phyloP scores from a whole-genome alignment of 768 basidiomycete genomes.

The Sarcodon sp. region DNA sequence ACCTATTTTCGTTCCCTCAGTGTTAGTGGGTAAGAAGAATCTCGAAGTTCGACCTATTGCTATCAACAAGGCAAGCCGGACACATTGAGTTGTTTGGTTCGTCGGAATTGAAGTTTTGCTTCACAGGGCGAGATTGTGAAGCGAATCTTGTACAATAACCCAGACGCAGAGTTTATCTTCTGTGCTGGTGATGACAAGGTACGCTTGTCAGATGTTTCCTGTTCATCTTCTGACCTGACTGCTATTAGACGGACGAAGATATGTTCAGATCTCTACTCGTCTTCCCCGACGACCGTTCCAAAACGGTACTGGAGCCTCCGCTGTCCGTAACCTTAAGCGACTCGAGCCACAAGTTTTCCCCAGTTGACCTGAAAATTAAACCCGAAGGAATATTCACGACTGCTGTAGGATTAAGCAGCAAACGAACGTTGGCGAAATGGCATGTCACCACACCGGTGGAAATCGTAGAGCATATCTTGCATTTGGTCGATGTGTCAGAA shows the following conservation, averaged over 20 bases:
- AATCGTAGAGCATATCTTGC: slow-evolving; percentile 69
- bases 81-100: background rate
- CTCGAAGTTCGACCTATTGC: slow-evolving; percentile 92
- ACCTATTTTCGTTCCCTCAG: slow-evolving; percentile 20
- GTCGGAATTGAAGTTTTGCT: background rate
- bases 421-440: slow-evolving; percentile 85
- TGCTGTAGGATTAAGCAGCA: slow-evolving; percentile 82
- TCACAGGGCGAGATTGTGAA: slow-evolving; percentile 91
- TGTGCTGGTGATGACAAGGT: slow-evolving; percentile 99
- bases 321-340: slow-evolving; percentile 30
- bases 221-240: no score
- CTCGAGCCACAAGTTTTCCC: slow-evolving; percentile 18
- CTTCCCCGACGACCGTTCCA: slow-evolving; percentile 26
- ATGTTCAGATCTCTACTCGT: slow-evolving; percentile 89
- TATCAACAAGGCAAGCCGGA: slow-evolving; percentile 63
- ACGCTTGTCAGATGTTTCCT: background rate
- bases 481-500: slow-evolving; percentile 30
- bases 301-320: slow-evolving; percentile 35
- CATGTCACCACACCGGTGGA: slow-evolving; percentile 85
- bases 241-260: slow-evolving; percentile 82
- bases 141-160: slow-evolving; percentile 83
- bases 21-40: slow-evolving; percentile 97
- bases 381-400: slow-evolving; percentile 80
- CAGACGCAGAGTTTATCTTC: slow-evolving; percentile 91
- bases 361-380: slow-evolving; percentile 48